Evolutionary conservation across 2,329 filamentous ascomycete genomes (phyloP), one percentile per base, ranked within the genome.

Genomic region (Ophiosphaerella narmari): DNA sequence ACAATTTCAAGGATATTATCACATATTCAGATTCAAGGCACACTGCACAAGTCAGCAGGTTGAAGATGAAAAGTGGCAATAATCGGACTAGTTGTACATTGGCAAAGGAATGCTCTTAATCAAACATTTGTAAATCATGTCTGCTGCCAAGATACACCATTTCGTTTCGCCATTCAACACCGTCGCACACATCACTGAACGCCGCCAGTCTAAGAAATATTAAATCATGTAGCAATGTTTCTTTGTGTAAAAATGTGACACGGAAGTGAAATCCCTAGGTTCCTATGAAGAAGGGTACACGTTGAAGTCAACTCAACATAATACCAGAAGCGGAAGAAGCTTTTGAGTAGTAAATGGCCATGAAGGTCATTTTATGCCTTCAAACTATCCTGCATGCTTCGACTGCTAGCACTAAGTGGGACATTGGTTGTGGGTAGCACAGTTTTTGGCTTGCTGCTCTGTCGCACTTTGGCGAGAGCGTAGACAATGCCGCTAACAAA

Each of bases 401-500:
- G 87, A 58, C 89, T 88, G 79, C 92, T 97, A 21, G 93, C 91
- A 74, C 92, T 97, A 77, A 95, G 88, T 1, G 85, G 84, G 38
- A 84, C 78, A 64, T 88, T 82, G 39, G 77, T 80, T 18, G 82
- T 82, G 2, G 88, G 91, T 34, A 92, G 84, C 44, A 89, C 76
- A 16, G 83, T 79, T 66, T 82, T 86, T 76, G 87, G 80, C 66
- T 84, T 80, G 61, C 81, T 82, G 49, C 84, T 85, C 75, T 96
- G 89, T 75, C 89, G 87, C 59, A 96, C 81, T 81, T 95, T 95
- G 59, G 91, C 87, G 66, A 91, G 82, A 4, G 94, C 82, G 65
- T 96, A 99, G 18, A 99, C 90, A 47, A 97, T 84, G 60, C 94
- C 94, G 65, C 89, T 94, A 63, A 97, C 76, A 74, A 97, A 97